Conservation (phyloP, 768 basidiomycete species). For the Rickenella mellea region DNA sequence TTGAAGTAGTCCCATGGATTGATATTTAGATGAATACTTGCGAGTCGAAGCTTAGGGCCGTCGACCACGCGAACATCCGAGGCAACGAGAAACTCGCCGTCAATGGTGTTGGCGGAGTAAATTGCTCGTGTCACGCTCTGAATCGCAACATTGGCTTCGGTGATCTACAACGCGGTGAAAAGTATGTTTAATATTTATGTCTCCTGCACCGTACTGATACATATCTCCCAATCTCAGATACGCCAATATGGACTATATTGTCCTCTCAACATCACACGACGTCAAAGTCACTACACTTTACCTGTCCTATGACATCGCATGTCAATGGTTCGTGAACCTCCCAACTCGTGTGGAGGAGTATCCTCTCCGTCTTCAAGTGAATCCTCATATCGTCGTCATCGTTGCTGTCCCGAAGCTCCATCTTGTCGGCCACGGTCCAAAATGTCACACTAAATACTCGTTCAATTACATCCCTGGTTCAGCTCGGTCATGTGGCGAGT, state of each 20-base stretch:
- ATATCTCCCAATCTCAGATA: slow-evolving; percentile 6
- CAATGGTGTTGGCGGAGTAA: neutral
- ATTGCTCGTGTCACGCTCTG: slow-evolving; percentile 19
- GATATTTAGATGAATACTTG: slow-evolving; percentile 7
- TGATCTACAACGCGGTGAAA: slow-evolving; percentile 24
- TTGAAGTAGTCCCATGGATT: too few relatives aligned
- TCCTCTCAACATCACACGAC: slow-evolving; percentile 10
- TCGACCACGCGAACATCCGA: slow-evolving; percentile 7
- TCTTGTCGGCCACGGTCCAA: slow-evolving; percentile 7
- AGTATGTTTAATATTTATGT: slow-evolving; percentile 11
- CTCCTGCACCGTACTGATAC: neutral
- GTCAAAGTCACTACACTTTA: slow-evolving; percentile 4
- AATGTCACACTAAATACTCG: slow-evolving; percentile 13
- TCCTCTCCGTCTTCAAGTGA: neutral
- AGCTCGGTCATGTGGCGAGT: slow-evolving; percentile 15
- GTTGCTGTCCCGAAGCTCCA: slow-evolving; percentile 20
- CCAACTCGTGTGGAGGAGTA: slow-evolving; percentile 8
- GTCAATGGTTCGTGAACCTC: slow-evolving; percentile 13
- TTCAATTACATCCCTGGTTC: slow-evolving; percentile 8
- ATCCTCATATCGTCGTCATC: neutral
- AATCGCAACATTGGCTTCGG: slow-evolving; percentile 18
- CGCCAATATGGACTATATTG: slow-evolving; percentile 21
- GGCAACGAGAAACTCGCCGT: neutral
- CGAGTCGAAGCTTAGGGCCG: slow-evolving; percentile 8
- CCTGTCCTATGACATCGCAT: slow-evolving; percentile 20